Conservation (phyloP, 2,329 filamentous ascomycete genomes). For the Pyricularia pennisetigena region DNA sequence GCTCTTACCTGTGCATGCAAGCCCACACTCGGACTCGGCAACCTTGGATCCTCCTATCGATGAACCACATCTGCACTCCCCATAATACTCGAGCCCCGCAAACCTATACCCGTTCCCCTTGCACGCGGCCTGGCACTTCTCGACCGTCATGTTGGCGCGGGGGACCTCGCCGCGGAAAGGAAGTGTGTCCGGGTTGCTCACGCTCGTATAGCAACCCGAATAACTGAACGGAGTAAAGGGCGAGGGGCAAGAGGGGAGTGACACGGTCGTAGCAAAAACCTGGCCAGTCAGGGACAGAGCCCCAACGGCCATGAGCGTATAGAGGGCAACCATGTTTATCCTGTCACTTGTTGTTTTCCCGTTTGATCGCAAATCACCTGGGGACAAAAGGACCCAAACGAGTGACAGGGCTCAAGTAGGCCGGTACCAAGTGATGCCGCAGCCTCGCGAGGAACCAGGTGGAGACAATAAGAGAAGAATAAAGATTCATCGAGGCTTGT, state of each 20-base stretch:
- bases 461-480: background rate
- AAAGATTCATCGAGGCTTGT: background rate
- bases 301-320: constrained; percentile 17
- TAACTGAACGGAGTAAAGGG: constrained; percentile 37
- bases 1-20: constrained; percentile 37
- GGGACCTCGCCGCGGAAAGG: constrained; percentile 29
- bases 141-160: constrained; percentile 32
- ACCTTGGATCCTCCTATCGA: constrained; percentile 43
- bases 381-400: background rate
- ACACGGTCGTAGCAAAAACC: constrained; percentile 29
- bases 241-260: constrained; percentile 33
- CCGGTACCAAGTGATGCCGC: background rate
- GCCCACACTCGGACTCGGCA: constrained; percentile 43
- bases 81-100: constrained; percentile 40
- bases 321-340: background rate
- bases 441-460: background rate
- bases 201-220: constrained; percentile 36
- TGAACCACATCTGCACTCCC: constrained; percentile 42
- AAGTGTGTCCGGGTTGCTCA: constrained; percentile 23
- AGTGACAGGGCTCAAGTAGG: background rate
- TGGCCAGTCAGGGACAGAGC: constrained; percentile 25
- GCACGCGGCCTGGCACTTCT: constrained; percentile 37
- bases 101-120: constrained; percentile 41
- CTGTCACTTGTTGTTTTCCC: too few relatives aligned
- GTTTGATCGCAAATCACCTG: background rate